Evolutionary conservation across 768 basidiomycete genomes (phyloP).

Genomic region (Rhodosporidiobolus sp.): DNA sequence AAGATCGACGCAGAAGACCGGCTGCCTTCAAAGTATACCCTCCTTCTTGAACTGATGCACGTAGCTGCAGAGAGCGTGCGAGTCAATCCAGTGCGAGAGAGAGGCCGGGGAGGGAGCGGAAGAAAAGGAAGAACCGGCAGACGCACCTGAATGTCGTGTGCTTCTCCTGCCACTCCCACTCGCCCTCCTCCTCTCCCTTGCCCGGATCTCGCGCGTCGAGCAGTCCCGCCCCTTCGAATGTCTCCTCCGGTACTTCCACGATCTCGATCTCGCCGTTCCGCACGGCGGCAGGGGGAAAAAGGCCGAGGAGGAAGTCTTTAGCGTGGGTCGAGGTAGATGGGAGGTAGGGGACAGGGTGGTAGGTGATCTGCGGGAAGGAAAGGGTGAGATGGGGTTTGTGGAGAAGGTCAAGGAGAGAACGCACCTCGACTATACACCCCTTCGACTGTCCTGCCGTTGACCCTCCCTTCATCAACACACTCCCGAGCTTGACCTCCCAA

Average conservation of each 20-base stretch:
- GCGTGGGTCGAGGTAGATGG: conserved; percentile 25
- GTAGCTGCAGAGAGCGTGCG: no score
- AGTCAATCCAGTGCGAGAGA: no score
- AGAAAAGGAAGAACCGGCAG: no score
- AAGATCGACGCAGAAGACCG: no score
- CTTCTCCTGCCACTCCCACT: conserved; percentile 37
- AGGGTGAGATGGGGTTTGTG: not conserved
- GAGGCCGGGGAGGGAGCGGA: no score
- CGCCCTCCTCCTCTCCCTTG: conserved; percentile 16
- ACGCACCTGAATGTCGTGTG: conserved; percentile 63
- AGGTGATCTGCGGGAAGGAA: conserved; percentile 20
- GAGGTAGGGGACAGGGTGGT: conserved; percentile 30
- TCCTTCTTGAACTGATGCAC: conserved; percentile 39
- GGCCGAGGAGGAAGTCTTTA: conserved; percentile 80
- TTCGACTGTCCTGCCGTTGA: conserved; percentile 25
- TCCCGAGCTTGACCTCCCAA: conserved; percentile 35
- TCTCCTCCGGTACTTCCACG: conserved; percentile 18
- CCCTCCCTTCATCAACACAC: conserved; percentile 35
- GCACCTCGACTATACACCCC: conserved; percentile 31
- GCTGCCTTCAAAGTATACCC: conserved; percentile 16
- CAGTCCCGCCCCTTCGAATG: conserved; percentile 44
- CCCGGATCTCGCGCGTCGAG: not conserved
- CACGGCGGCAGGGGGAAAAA: conserved; percentile 63
- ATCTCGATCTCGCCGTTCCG: conserved; percentile 30
- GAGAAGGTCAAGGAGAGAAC: not conserved